These are phyloP conservation scores for Fusarium coffeatum DNA, from an alignment of 2,329 filamentous ascomycete genomes.

Conservation along the genomic window DNA sequence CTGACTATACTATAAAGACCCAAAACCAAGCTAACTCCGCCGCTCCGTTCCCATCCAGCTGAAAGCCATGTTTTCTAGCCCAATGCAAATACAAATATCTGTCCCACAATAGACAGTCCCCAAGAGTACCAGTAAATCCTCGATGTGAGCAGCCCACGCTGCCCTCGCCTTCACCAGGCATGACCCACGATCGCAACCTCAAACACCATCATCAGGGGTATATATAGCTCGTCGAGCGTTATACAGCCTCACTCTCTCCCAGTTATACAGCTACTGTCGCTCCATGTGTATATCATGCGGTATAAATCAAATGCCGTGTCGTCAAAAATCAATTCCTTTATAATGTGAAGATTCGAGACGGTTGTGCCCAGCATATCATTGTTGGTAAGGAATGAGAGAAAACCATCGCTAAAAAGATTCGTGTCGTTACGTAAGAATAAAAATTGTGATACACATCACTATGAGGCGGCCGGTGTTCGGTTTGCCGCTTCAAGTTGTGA, in stretches of 20 bases:
- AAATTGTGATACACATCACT: constrained; percentile 19
- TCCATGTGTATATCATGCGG: constrained; percentile 36
- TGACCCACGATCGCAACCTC: constrained; percentile 4
- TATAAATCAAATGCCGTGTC: constrained; percentile 44
- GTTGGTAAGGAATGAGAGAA: constrained; percentile 46
- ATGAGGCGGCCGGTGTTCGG: constrained; percentile 42
- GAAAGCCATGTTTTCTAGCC: constrained; percentile 45
- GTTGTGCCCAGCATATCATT: constrained; percentile 34
- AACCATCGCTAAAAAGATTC: constrained; percentile 46
- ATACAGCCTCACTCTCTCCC: constrained; percentile 27
- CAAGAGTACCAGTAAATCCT: constrained; percentile 28
- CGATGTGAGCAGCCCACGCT: constrained; percentile 11
- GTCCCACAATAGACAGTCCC: constrained; percentile 40
- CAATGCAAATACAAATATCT: constrained; percentile 44
- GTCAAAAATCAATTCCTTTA: constrained; percentile 46
- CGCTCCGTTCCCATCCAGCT: constrained; percentile 49
- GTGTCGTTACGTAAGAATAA: constrained; percentile 39
- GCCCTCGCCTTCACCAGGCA: constrained; percentile 19
- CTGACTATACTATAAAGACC: constrained; percentile 41
- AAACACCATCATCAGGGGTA: constrained; percentile 28
- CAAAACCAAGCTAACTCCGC: constrained; percentile 50
- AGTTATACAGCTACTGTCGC: constrained; percentile 24
- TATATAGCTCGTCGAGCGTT: constrained; percentile 39
- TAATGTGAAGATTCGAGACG: constrained; percentile 46
- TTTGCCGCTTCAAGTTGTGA: constrained; percentile 61